Evolutionary conservation across 164 flowering plant genomes (phyloP).

Genomic region (Chloranthus sessilifolius): DNA sequence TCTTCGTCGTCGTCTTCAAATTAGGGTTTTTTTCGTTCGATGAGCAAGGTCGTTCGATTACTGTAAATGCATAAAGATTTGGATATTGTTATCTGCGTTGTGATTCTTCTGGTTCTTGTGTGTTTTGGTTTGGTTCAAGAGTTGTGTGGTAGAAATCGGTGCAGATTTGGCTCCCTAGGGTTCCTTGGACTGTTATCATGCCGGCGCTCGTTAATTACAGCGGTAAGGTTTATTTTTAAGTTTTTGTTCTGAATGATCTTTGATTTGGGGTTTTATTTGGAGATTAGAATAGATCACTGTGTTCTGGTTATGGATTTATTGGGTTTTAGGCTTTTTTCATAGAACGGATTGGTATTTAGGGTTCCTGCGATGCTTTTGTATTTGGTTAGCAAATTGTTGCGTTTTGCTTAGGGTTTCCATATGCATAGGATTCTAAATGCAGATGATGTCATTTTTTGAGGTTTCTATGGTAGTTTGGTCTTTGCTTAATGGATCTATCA

Average conservation of each 20-base stretch:
- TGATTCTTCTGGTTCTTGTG: neutral
- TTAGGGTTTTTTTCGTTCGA: constrained; percentile 10
- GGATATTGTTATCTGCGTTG: neutral
- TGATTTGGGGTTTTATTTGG: neutral
- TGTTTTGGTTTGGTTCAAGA: constrained; percentile 15
- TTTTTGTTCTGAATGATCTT: neutral
- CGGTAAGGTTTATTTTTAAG: constrained; percentile 17
- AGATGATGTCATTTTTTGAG: too few relatives aligned
- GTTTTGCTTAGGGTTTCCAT: too few relatives aligned
- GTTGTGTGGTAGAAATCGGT: constrained; percentile 1
- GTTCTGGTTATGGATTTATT: neutral
- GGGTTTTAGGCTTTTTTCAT: neutral
- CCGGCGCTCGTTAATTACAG: constrained; percentile 25
- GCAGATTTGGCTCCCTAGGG: constrained; percentile 6
- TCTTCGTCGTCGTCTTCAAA: constrained; percentile 9
- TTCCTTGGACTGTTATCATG: constrained; percentile 16
- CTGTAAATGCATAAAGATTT: constrained; percentile 22
- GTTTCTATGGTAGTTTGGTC: too few relatives aligned
- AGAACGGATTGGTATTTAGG: neutral
- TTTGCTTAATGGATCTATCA: too few relatives aligned
- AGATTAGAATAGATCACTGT: neutral
- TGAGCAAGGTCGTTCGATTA: neutral
- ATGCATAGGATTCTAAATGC: too few relatives aligned
- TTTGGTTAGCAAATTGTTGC: too few relatives aligned
- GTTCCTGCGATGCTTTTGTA: neutral